Percentiles rank a stretch among this genome's conserved stretches.
These are phyloP conservation scores for Gigaspora rosea DNA, from an alignment of 192 early-diverging fungal genomes.

Conservation along the genomic window DNA sequence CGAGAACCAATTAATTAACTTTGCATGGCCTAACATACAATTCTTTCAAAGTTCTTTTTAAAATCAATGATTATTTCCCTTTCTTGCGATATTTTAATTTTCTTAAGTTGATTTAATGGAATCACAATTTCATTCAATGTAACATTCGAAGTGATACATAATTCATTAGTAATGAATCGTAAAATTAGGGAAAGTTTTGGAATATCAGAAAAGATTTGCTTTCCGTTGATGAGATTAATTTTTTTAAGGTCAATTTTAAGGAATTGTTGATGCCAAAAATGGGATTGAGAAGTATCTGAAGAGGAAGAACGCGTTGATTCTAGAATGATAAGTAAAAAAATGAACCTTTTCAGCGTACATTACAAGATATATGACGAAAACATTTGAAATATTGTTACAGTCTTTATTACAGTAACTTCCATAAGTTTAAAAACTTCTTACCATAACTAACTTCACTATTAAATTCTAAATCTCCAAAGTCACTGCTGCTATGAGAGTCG, in stretches of 20 bases:
- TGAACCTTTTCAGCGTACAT: too few species aligned
- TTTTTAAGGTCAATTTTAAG: slow-evolving; percentile 5
- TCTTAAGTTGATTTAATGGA: slow-evolving; percentile 10
- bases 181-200: neutral
- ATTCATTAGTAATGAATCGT: neutral
- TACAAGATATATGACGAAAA: too few species aligned
- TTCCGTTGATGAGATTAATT: neutral
- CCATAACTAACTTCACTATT: too few species aligned
- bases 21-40: neutral
- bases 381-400: too few species aligned
- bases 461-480: too few species aligned
- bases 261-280: slow-evolving; percentile 18
- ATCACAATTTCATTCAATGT: neutral
- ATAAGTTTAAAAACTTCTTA: too few species aligned
- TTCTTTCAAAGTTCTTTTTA: slow-evolving; percentile 6
- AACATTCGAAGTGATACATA: neutral
- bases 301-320: too few species aligned
- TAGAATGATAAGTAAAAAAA: too few species aligned
- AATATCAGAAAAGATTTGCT: neutral
- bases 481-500: too few species aligned
- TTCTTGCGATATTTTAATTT: neutral
- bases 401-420: too few species aligned
- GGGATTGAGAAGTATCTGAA: too few species aligned
- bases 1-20: too few species aligned
- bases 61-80: neutral